A percentile compares a stretch with the other conserved stretches of the same genome.
These are phyloP conservation scores for Hypsizygus ulmarius DNA, from an alignment of 1,284 basidiomycete species.

Conservation along the genomic window DNA sequence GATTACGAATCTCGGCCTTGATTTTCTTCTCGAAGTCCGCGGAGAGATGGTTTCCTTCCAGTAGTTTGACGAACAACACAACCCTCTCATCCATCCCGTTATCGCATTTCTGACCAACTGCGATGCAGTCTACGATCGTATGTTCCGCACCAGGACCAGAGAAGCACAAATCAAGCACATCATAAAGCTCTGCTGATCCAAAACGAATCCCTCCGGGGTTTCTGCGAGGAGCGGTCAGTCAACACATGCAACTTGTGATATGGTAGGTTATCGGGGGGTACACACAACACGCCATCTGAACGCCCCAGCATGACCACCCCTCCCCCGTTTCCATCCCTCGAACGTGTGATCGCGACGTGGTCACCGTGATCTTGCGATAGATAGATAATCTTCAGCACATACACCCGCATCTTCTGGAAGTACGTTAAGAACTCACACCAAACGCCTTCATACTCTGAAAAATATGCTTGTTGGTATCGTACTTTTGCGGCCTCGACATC, in stretches of 20 bases:
- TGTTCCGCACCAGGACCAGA: constrained; percentile 40
- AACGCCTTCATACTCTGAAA: constrained; percentile 63
- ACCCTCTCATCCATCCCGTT: constrained; percentile 79
- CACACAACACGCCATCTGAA: constrained; percentile 78
- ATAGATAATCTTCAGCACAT: constrained; percentile 5
- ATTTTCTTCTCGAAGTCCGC: constrained; percentile 56
- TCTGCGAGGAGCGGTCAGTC: constrained; percentile 33
- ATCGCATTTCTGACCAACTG: constrained; percentile 73
- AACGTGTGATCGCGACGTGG: constrained; percentile 68
- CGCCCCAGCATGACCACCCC: constrained; percentile 83
- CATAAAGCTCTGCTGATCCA: constrained; percentile 84
- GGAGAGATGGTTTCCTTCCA: constrained; percentile 49
- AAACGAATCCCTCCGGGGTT: constrained; percentile 87
- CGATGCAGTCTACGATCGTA: constrained; percentile 68
- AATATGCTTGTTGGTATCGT: constrained; percentile 77
- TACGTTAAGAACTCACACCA: constrained; percentile 62
- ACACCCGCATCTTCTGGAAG: constrained; percentile 7
- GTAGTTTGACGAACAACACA: constrained; percentile 76
- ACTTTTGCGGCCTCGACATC: constrained; percentile 57
- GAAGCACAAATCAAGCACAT: constrained; percentile 71
- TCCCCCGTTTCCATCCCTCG: constrained; percentile 66
- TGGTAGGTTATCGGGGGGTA: constrained; percentile 19
- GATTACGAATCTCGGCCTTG: constrained; percentile 59
- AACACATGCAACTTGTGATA: constrained; percentile 11
- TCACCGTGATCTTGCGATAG: constrained; percentile 65